phyloP scores from a whole-genome alignment of 1,139 yeast genomes.

The Chernovozyma sophiae-reginae region DNA sequence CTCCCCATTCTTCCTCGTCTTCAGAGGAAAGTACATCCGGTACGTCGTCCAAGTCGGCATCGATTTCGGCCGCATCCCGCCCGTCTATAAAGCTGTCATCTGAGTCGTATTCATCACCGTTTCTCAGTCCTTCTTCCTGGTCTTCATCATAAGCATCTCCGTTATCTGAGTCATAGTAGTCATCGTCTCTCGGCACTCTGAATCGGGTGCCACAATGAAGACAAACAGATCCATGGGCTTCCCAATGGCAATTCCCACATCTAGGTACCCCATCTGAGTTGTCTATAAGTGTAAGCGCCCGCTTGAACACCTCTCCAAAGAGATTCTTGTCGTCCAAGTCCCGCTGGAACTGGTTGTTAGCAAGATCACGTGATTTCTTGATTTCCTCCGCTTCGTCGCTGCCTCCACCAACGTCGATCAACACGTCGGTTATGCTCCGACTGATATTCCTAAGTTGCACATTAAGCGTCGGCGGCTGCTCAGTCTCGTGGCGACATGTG shows the following conservation, averaged over 20 bases:
- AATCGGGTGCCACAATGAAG: constrained; percentile 50
- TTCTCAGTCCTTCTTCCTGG: constrained; percentile 5
- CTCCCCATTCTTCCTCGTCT: constrained; percentile 1
- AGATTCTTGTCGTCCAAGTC: constrained; percentile 34
- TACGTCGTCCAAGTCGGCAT: background rate
- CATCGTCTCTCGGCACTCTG: constrained; percentile 25
- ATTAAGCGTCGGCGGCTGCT: constrained; percentile 42
- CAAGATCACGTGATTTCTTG: constrained; percentile 20
- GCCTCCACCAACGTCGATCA: constrained; percentile 22
- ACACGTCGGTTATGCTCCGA: constrained; percentile 24
- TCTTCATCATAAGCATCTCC: constrained; percentile 21
- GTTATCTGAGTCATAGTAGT: constrained; percentile 27
- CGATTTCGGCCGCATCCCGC: background rate
- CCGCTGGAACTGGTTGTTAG: constrained; percentile 28
- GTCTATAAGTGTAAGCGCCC: constrained; percentile 51
- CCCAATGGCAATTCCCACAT: constrained; percentile 84
- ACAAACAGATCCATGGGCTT: constrained; percentile 56
- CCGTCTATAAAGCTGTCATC: constrained; percentile 7
- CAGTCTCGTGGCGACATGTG: constrained; percentile 45
- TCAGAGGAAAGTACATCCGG: background rate
- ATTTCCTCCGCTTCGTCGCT: constrained; percentile 18
- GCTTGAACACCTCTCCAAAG: constrained; percentile 48
- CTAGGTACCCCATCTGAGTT: constrained; percentile 75
- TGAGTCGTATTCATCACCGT: constrained; percentile 5
- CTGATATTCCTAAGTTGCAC: constrained; percentile 38